Percentiles rank a stretch among this genome's conserved stretches.
These are phyloP conservation scores for Azolla pinnata DNA, from an alignment of 75 land plant genomes.

Conservation along the genomic window DNA sequence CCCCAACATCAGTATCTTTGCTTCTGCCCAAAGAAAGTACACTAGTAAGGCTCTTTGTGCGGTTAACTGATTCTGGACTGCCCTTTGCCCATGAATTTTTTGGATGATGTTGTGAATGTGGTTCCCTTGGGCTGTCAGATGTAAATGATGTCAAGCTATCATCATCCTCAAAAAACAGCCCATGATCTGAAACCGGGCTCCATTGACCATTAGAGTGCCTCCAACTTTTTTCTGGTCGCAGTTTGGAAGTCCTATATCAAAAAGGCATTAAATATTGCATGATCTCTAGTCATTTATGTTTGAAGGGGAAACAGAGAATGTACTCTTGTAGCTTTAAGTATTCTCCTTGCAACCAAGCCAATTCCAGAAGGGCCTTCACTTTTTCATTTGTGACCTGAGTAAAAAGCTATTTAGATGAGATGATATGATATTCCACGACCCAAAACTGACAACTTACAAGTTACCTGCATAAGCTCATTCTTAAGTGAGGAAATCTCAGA, in stretches of 20 bases:
- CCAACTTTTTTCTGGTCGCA: neutral
- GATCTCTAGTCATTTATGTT: too few species aligned
- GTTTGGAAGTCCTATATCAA: neutral
- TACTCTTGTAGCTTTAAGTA: conserved; percentile 54
- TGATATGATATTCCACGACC: neutral
- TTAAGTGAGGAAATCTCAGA: conserved; percentile 69
- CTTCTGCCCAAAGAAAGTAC: neutral
- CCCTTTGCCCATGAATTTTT: conserved; percentile 3
- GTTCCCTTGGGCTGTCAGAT: neutral
- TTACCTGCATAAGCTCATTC: conserved; percentile 64
- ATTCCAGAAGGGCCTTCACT: conserved; percentile 80
- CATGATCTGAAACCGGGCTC: neutral
- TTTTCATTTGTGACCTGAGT: conserved; percentile 82
- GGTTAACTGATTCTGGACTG: neutral
- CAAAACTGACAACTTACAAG: too few species aligned
- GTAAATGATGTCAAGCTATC: neutral
- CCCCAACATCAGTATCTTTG: neutral
- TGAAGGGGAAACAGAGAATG: neutral
- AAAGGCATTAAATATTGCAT: neutral
- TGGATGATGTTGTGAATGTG: neutral
- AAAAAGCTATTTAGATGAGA: neutral
- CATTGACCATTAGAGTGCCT: neutral
- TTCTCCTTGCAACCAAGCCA: conserved; percentile 58
- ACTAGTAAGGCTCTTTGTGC: neutral
- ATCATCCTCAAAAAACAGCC: neutral